phyloP scores from a whole-genome alignment of 2,329 filamentous ascomycete species.

The Sclerotinia subarctica region DNA sequence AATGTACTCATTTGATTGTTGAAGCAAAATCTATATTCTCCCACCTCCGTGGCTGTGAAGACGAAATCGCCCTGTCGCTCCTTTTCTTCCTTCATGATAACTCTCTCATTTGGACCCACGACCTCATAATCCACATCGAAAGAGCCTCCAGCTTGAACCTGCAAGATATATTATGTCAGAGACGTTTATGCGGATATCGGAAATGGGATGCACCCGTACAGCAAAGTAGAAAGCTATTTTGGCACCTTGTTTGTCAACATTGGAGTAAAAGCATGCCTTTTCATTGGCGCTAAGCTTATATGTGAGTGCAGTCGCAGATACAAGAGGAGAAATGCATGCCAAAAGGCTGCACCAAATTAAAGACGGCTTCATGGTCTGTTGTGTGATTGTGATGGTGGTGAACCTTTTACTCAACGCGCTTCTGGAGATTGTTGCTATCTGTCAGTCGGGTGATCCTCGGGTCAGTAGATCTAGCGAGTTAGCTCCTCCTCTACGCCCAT shows the following conservation, averaged over 20 bases:
- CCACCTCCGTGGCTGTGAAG: slow-evolving; percentile 82
- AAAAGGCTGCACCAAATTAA: slow-evolving; percentile 64
- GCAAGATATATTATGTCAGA: slow-evolving; percentile 12
- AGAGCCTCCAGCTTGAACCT: slow-evolving; percentile 97
- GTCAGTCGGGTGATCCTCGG: slow-evolving; percentile 16
- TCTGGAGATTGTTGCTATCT: slow-evolving; percentile 19
- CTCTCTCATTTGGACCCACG: slow-evolving; percentile 72
- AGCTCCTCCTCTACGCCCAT: background rate
- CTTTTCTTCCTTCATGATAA: slow-evolving; percentile 82
- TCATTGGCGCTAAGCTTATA: slow-evolving; percentile 90
- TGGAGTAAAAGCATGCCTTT: slow-evolving; percentile 91
- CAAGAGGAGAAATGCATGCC: slow-evolving; percentile 66
- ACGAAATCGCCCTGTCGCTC: slow-evolving; percentile 97
- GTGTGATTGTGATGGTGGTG: slow-evolving; percentile 8
- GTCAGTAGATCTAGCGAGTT: background rate
- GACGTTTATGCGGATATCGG: background rate
- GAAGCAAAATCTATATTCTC: slow-evolving; percentile 97
- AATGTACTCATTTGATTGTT: slow-evolving; percentile 98
- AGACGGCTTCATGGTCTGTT: slow-evolving; percentile 60
- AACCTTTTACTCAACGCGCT: background rate
- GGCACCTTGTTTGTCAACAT: slow-evolving; percentile 71
- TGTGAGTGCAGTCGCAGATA: slow-evolving; percentile 85
- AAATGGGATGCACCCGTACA: slow-evolving; percentile 52
- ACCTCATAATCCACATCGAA: slow-evolving; percentile 97
- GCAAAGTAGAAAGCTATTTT: slow-evolving; percentile 99